Conservation (phyloP, 345 rosid genomes). For the Gossypium herbaceum region DNA sequence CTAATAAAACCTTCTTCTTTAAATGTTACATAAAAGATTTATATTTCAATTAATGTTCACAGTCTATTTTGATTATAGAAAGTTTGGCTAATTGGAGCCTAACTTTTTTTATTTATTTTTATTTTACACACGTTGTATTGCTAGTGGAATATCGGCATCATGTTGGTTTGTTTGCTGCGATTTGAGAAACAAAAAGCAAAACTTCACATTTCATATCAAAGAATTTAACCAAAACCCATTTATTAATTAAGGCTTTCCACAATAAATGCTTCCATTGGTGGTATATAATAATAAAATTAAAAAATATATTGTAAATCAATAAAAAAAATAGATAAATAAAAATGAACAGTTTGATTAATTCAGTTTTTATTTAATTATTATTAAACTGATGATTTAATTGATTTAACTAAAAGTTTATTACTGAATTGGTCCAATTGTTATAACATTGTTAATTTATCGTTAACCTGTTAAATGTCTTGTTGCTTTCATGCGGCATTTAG, state of each 20-base stretch:
- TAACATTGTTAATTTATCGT: too few species aligned
- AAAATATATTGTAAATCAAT: too few species aligned
- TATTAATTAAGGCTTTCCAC: background rate
- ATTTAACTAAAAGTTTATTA: too few species aligned
- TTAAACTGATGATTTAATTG: too few species aligned
- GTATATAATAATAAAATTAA: too few species aligned
- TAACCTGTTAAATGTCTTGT: slow-evolving; percentile 6
- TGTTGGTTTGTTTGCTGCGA: background rate
- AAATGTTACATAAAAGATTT: background rate
- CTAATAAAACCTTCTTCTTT: background rate
- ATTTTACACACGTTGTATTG: background rate
- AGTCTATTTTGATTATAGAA: background rate
- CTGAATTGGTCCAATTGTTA: too few species aligned
- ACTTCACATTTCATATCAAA: background rate
- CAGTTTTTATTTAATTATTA: too few species aligned
- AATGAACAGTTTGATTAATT: too few species aligned
- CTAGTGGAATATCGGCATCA: slow-evolving; percentile 2
- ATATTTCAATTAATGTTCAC: background rate
- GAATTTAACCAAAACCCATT: background rate
- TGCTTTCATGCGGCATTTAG: slow-evolving; percentile 11
- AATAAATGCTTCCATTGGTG: background rate
- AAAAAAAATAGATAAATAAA: too few species aligned
- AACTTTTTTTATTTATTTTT: background rate
- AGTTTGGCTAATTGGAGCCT: background rate
- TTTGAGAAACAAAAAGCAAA: background rate